These are phyloP conservation scores for Penicillium thymicola DNA, from an alignment of 2,329 filamentous ascomycete species.

Conservation along the genomic window DNA sequence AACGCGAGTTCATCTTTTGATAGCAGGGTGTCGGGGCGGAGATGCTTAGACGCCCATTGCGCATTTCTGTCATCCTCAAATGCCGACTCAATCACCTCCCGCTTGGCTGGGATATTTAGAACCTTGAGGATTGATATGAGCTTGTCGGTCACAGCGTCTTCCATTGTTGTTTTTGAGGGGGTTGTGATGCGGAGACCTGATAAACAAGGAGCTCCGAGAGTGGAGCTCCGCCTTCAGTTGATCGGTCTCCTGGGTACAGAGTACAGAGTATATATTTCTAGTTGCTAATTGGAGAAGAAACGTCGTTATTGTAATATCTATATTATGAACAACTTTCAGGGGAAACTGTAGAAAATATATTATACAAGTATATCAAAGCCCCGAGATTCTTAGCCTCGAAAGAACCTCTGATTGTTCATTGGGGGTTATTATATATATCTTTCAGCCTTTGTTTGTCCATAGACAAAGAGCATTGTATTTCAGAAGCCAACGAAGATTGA, in stretches of 20 bases:
- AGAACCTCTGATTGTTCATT: neutral
- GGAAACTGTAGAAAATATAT: neutral
- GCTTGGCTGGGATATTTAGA: conserved; percentile 28
- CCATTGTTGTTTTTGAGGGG: conserved; percentile 1
- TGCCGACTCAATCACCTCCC: conserved; percentile 28
- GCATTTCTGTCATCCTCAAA: conserved; percentile 26
- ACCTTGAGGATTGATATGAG: conserved; percentile 31
- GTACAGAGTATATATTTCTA: neutral
- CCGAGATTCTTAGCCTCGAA: neutral
- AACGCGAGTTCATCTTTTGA: conserved; percentile 40
- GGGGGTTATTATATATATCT: neutral
- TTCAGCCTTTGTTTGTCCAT: neutral
- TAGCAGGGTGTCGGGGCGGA: conserved; percentile 35
- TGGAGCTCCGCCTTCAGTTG: neutral
- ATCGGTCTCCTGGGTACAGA: neutral
- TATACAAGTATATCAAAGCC: neutral
- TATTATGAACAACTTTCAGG: neutral
- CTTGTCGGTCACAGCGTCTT: conserved; percentile 3
- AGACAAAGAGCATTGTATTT: neutral
- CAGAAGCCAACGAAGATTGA: neutral
- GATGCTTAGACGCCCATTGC: conserved; percentile 34
- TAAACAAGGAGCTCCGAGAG: neutral
- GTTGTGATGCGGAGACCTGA: neutral
- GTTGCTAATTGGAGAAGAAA: neutral
- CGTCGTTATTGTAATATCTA: neutral